These are phyloP conservation scores for Hibiscus syriacus DNA, from an alignment of 345 rosid species.

Conservation along the genomic window DNA sequence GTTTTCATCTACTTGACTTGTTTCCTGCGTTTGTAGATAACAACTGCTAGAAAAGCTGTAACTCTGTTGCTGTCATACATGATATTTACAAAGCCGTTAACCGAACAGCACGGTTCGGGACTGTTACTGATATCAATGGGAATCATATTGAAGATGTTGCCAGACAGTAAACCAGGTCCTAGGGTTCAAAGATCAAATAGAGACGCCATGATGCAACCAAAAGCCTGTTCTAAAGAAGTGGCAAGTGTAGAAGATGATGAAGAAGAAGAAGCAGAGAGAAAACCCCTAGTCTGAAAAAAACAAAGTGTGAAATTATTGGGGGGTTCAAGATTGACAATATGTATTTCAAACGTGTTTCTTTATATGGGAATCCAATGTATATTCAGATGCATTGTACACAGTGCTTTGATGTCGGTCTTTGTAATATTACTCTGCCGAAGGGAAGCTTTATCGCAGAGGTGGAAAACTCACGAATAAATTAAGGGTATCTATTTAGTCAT, in stretches of 20 bases:
- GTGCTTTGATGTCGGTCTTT: too few species aligned
- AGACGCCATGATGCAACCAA: slow-evolving; percentile 11
- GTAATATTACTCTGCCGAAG: too few species aligned
- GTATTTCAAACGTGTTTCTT: too few species aligned
- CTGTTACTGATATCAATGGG: slow-evolving; percentile 73
- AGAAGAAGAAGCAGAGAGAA: slow-evolving; percentile 56
- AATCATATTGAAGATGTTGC: slow-evolving; percentile 51
- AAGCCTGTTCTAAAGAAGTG: slow-evolving; percentile 15
- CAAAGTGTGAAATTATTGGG: not conserved
- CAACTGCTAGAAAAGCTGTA: slow-evolving; percentile 64
- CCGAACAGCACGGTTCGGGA: slow-evolving; percentile 70
- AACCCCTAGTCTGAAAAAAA: slow-evolving; percentile 40
- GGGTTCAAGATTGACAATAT: not conserved
- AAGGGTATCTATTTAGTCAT: too few species aligned
- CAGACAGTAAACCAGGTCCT: slow-evolving; percentile 11
- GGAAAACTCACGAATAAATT: too few species aligned
- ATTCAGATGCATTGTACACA: too few species aligned
- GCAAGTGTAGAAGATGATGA: slow-evolving; percentile 17
- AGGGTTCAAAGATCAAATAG: slow-evolving; percentile 10
- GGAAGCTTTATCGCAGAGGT: too few species aligned
- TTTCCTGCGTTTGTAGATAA: slow-evolving; percentile 23
- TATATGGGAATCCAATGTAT: too few species aligned
- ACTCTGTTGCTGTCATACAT: slow-evolving; percentile 73
- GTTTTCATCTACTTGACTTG: not conserved
- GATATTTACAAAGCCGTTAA: slow-evolving; percentile 84